These are phyloP conservation scores for Claviceps digitariae DNA, from an alignment of 2,329 filamentous ascomycete species.

Conservation along the genomic window DNA sequence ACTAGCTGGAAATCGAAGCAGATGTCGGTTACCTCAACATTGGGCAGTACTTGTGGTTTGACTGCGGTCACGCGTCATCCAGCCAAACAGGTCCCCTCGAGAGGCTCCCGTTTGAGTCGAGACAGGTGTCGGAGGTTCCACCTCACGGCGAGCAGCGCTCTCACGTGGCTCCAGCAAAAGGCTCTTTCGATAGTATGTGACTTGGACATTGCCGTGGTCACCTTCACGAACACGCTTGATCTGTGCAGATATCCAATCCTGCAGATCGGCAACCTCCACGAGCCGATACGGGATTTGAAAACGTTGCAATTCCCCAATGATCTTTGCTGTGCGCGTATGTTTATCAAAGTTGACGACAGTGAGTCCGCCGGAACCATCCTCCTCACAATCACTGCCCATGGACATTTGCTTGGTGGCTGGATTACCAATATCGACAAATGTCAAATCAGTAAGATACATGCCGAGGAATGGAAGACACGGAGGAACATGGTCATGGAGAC, in stretches of 20 bases:
- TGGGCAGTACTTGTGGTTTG: slow-evolving; percentile 14
- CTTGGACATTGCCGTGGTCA: slow-evolving; percentile 42
- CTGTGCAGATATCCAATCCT: slow-evolving; percentile 82
- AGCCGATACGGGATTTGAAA: slow-evolving; percentile 92
- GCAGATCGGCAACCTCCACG: slow-evolving; percentile 70
- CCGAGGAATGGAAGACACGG: slow-evolving; percentile 93
- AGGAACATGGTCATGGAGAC: slow-evolving; percentile 73
- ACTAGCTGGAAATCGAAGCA: background rate
- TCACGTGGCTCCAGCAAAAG: slow-evolving; percentile 70
- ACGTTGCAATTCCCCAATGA: slow-evolving; percentile 87
- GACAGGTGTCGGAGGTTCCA: slow-evolving; percentile 19
- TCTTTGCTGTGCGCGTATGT: slow-evolving; percentile 84
- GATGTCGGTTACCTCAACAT: slow-evolving; percentile 2
- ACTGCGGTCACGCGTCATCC: slow-evolving; percentile 36
- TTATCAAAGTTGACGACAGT: slow-evolving; percentile 97
- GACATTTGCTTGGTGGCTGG: slow-evolving; percentile 65
- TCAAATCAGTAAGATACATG: slow-evolving; percentile 91
- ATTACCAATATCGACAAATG: slow-evolving; percentile 92
- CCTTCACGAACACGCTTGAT: slow-evolving; percentile 59
- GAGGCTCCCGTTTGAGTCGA: slow-evolving; percentile 16
- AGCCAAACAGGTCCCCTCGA: slow-evolving; percentile 32
- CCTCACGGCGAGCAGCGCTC: slow-evolving; percentile 19
- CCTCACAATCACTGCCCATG: slow-evolving; percentile 32
- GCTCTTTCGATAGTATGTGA: slow-evolving; percentile 65
- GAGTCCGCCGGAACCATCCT: slow-evolving; percentile 52